Base-by-base conservation (phyloP, 1,284 basidiomycete species). In the Ustilago loliicola region DNA sequence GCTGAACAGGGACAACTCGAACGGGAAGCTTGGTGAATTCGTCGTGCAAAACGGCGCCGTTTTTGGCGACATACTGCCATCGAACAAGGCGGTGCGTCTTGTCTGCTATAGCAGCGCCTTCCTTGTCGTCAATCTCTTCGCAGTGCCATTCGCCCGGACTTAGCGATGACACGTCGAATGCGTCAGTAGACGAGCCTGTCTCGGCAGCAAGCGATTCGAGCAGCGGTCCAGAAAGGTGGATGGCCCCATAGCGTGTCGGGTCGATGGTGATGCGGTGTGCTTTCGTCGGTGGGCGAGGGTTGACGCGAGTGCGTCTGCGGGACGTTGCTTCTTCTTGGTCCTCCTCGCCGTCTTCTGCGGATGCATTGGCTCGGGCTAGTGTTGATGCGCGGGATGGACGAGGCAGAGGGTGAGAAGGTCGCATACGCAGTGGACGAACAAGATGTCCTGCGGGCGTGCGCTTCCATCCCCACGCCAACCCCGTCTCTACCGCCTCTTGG, bases 401-500 rank as follows among this genome's bases (percentile, higher is more conserved):
- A 0, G 83, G 75, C 38, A 85, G 34, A 3, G 81, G 83, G 27
- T 75, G 79, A 2, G 64, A 45, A 10, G 81, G 83, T 27, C 83
- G 77, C 72, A 85, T 77, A 40, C 77, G 77, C 63, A 85, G 45
- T n/a, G 83, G 83, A 30, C 83, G 75, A 34, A 85, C 57, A 7
- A 85, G 65, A 21, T 84, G 81, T 36, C 80, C 80, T 25, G 81
- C 79, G 2, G 83, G 81, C 42, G 81, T 84, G 30, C 63, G 66
- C 40, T 84, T 83, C 83, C 83, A 85, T n/a, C 83, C 83, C 83
- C 83, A 83, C 23, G 65, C 79, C 54, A 61, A 19, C 0, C 77
- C 82, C 7, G 53, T 70, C 13, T 81, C 61, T 11, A 85, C 79
- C 1, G 68, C 64, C 9, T 70, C 52, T 32, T 59, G 34, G 11